Evolutionary conservation across 345 rosid genomes (phyloP), one percentile per base, ranked within the genome.

Genomic region (Eucalyptus cladocalyx): DNA sequence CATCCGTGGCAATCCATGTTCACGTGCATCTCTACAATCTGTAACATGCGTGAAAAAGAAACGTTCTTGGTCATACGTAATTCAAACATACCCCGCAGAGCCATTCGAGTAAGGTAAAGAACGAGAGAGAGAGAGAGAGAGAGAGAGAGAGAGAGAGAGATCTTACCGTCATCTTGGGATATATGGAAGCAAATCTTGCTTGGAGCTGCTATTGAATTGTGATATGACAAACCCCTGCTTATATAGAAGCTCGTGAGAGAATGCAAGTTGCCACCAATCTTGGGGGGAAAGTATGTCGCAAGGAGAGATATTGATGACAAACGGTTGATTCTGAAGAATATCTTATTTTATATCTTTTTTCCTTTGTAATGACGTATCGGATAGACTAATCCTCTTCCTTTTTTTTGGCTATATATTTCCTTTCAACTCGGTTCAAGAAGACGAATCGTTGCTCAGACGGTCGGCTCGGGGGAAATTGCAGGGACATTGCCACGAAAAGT

Each of bases 11-110:
- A 89, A 53, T 87, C 88, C 58, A 89, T 89, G 37, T 89, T 88
- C 4, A 86, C 90, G 15, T 89, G 85, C 90, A 89, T 86, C 90
- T 89, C 90, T 43, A 89, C 69, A 67, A 89, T 80, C 90, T 89
- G 90, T 40, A 51, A 4, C 12, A 37, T 49, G 15, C 58, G 43
- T 16, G 16, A 56, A 40, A 69, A 83, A 13, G 32, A 56, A 11
- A 37, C 28, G 83, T 76, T 40, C 42, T 19, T 23, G 23, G 8
- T 37, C 83, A 40, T 11, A 11, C 28, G 43, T 72, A 10, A 72
- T 6, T 21, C 24, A 37, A 72, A 72, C 23, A 32, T 34, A 67
- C 80, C 42, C 6, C 80, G 80, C 42, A 18, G 80, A 69, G 26
- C 43, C 43, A 69, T 69, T 69, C 26, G 80, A 69, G 43, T 69